phyloP scores from a whole-genome alignment of 2,329 filamentous ascomycete genomes.

The Chaetomiaceae sp. region DNA sequence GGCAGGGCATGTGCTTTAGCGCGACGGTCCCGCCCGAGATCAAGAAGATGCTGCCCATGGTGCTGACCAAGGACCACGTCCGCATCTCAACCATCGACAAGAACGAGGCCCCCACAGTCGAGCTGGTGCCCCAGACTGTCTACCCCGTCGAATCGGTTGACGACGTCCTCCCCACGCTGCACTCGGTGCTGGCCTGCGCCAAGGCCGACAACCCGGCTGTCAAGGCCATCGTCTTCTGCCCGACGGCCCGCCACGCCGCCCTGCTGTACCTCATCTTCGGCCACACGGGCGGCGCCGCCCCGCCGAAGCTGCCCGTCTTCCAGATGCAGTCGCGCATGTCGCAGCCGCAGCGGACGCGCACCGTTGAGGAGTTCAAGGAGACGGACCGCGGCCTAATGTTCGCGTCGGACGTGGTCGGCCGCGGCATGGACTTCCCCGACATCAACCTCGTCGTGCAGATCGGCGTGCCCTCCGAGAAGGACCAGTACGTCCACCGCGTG shows the following conservation, averaged over 20 bases:
- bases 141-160: slow-evolving; percentile 65
- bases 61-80: slow-evolving; percentile 67
- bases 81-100: slow-evolving; percentile 75
- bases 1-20: slow-evolving; percentile 77
- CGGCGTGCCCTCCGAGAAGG: slow-evolving; percentile 47
- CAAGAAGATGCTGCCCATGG: slow-evolving; percentile 64
- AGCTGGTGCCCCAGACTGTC: slow-evolving; percentile 68
- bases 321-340: slow-evolving; percentile 48
- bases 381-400: slow-evolving; percentile 52
- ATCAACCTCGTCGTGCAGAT: slow-evolving; percentile 60
- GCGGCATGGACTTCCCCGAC: slow-evolving; percentile 59
- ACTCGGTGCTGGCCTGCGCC: slow-evolving; percentile 51
- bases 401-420: slow-evolving; percentile 66
- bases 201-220: slow-evolving; percentile 47
- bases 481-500: slow-evolving; percentile 59
- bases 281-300: slow-evolving; percentile 27
- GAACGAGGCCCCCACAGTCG: slow-evolving; percentile 71
- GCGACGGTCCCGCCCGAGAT: slow-evolving; percentile 80
- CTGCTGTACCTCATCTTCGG: slow-evolving; percentile 45
- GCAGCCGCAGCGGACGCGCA: slow-evolving; percentile 46
- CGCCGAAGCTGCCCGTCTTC: slow-evolving; percentile 40
- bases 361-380: slow-evolving; percentile 60
- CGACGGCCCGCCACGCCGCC: slow-evolving; percentile 50
- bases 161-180: slow-evolving; percentile 56
- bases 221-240: slow-evolving; percentile 82